Base-by-base conservation (phyloP, 1,284 basidiomycete genomes). In the Microbotryum silenes-acaulis region DNA sequence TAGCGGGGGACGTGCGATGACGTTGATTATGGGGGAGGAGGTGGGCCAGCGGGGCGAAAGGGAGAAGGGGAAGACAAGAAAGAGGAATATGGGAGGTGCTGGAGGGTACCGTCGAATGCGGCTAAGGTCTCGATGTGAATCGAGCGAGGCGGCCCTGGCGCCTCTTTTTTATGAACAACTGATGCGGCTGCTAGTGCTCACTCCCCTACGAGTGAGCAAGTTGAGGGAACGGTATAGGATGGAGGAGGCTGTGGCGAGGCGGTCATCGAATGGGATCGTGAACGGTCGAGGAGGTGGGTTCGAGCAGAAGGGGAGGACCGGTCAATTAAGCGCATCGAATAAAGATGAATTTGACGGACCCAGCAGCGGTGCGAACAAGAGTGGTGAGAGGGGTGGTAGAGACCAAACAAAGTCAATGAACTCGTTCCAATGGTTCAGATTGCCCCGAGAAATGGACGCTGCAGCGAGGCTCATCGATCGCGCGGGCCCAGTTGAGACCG, bases 191-290 rank as follows among this genome's bases (percentile, higher is more conserved):
- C 12, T 48, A 47, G 56, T 58, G 54, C 59, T 59, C 37, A 63
- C 56, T 51, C 65, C 65, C 63, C 63, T 51, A 46, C 31, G 63
- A 55, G 57, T 59, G 51, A 57, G 61, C 47, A 62, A 55, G 25
- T 64, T 64, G 61, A 59, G 65, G 65, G 51, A 50, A 50, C 27
- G 21, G 51, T 25, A 53, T 29, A 53, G 25, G n/a, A 53, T 18
- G 51, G 20, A 50, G 48, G 48, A 21, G 48, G 27, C 48, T 50
- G 48, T 23, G 12, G 48, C 48, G 48, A 50, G 23, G 23, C 29
- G 3, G 14, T 20, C 12, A 20, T 50, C 10, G 48, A 16, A 12
- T 12, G 27, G 48, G 10, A 29, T 12, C 6, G 10, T 50, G 20
- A 21, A 50, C 31, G 18, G 27, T 12, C 48, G 12, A 29, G 31